Conservation (phyloP, 257 asterid genomes). For the Plantago major region DNA sequence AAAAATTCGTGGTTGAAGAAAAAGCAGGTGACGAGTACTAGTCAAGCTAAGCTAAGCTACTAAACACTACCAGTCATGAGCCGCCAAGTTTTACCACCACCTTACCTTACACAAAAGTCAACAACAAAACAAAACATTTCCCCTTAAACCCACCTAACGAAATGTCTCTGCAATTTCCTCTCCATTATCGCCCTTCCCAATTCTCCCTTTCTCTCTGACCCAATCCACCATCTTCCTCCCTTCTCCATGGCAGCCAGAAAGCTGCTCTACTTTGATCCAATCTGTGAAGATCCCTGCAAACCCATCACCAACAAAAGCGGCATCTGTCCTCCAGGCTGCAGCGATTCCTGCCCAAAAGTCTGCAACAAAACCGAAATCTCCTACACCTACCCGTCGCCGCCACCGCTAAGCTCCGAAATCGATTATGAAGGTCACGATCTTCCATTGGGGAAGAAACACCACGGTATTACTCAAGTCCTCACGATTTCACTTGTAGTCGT, state of each 20-base stretch:
- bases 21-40: no score
- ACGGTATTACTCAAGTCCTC: conserved; percentile 28
- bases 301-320: background rate
- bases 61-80: no score
- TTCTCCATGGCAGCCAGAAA: conserved; percentile 21
- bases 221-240: background rate
- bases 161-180: conserved; percentile 10
- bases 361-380: conserved; percentile 12
- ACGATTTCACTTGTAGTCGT: conserved; percentile 33
- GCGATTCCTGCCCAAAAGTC: conserved; percentile 11
- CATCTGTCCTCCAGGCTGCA: conserved; percentile 30
- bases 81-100: background rate
- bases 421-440: background rate
- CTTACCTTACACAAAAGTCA: no score
- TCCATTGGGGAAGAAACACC: conserved; percentile 7
- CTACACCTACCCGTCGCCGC: conserved; percentile 11
- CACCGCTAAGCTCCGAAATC: conserved; percentile 17
- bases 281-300: conserved; percentile 27
- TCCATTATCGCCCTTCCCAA: conserved; percentile 12
- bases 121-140: background rate
- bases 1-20: no score
- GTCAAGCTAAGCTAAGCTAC: no score
- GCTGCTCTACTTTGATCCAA: conserved; percentile 18
- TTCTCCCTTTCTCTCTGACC: conserved; percentile 19
- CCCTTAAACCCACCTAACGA: background rate